Base-by-base conservation (phyloP, 306 rosid species). In the Macrotyloma uniflorum region DNA sequence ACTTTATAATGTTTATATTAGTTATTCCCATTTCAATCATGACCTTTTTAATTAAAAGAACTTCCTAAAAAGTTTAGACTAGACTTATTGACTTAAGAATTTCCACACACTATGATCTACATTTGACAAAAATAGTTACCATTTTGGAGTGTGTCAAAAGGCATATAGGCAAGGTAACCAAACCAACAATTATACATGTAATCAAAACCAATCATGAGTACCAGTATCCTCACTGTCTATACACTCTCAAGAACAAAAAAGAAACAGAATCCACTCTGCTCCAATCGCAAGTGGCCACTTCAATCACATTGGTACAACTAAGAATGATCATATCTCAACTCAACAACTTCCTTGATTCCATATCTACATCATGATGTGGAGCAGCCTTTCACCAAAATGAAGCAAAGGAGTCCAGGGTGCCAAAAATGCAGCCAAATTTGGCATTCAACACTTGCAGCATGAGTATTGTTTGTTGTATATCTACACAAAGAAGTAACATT, bases 401-500 rank as follows among this genome's bases (percentile, higher is more conserved):
- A 67, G 78, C 72, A 51, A 59, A 73, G 67, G 20, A 45, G 69
- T 79, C 42, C 50, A 57, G 15, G 80, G 54, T 51, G 55, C 75
- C 70, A 65, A 66, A 46, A 61, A n/a, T 46, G 74, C 62, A 46
- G 57, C 82, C 80, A 77, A 54, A 67, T 35, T 24, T 74, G 67
- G 47, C 72, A 45, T 62, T 51, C 57, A 53, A 24, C 68, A n/a
- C 64, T 28, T 82, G 72, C 80, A 72, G 72, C 50, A 71, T 75
- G 76, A 66, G 79, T 72, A 67, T 51, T 59, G 15, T 71, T 51
- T 59, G 15, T 71, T 55, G 54, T 70, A 57, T 83, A 82, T 82
- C 43, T 79, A 85, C 90, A 85, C 64, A 85, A 49, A 63, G 7
- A 40, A 77, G 53, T 24, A 30, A 30, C 76, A 62, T 49, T 74